Evolutionary conservation across 2,329 filamentous ascomycete species (phyloP), one percentile per base, ranked within the genome.

Genomic region (Zelopaecilomyces penicillatus): DNA sequence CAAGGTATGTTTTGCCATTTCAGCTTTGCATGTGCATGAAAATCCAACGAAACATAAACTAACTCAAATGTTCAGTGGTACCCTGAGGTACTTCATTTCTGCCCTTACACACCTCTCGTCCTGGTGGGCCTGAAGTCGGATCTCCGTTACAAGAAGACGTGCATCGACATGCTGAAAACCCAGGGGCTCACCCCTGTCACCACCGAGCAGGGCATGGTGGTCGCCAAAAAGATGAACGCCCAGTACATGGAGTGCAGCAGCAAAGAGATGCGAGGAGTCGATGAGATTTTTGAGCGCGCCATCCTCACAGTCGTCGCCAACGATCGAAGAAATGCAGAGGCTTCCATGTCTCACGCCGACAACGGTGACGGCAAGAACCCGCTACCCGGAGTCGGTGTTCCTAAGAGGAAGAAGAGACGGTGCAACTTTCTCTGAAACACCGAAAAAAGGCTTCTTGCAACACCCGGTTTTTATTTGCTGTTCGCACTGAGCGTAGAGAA

Each of bases 231-330:
- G 70, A 98, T 98, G 93, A 82, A 83, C 51, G 93, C 93, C 9
- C 77, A 83, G 60, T 98, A 98, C 71, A 91, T 95, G 79, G 93
- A 98, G 70, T 98, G 93, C 76, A 95, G 89, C 63, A 95, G 88
- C 67, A 97, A 97, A 69, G 93, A 96, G 68, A 93, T 95, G 84
- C 81, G 76, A 43, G 93, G 93, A 45, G 91, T 98, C 38, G 88
- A 97, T 64, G 91, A 97, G 59, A 93, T 97, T 61, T 98, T 98
- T 67, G 85, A 94, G 65, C 76, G 81, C 50, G 93, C 93, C 45
- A 90, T 98, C 61, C 80, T 90, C 58, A 91, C 86, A 42, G 89
- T 93, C 30, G 87, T 98, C 29, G 81, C 84, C 53, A 87, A 89
- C 57, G 87, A 89, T 62, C 69, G 74, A 58, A 82, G 81, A 62